These are phyloP conservation scores for Solanum piurae DNA, from an alignment of 257 asterid species.

Conservation along the genomic window DNA sequence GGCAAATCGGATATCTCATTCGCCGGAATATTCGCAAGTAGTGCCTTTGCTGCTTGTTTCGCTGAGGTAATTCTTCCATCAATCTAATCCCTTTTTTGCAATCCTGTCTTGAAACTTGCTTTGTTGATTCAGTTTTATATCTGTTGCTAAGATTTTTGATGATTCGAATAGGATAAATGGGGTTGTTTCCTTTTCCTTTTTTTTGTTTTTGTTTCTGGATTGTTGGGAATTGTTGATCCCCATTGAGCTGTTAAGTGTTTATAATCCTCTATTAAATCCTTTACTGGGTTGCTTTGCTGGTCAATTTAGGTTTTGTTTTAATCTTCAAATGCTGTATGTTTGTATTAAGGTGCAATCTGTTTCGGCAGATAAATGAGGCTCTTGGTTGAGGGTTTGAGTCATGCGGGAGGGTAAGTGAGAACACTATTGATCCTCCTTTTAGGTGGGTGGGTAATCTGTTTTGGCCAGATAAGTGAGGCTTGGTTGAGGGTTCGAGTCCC, in stretches of 20 bases:
- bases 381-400: neutral
- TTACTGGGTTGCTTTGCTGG: neutral
- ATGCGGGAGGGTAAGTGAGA: neutral
- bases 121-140: neutral
- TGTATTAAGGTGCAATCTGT: neutral
- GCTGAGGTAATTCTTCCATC: constrained; percentile 52
- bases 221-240: neutral
- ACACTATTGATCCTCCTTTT: neutral
- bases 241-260: neutral
- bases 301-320: neutral
- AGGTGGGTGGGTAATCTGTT: neutral
- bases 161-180: neutral
- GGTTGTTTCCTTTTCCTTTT: neutral
- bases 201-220: neutral
- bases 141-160: neutral
- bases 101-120: neutral
- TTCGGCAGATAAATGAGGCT: neutral
- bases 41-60: constrained; percentile 93
- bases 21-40: constrained; percentile 70
- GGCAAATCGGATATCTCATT: constrained; percentile 70
- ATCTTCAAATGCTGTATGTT: neutral
- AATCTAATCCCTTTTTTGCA: neutral
- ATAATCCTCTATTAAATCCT: neutral
- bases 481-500: neutral
- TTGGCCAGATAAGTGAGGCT: neutral